These are phyloP conservation scores for Lindgomyces ingoldianus DNA, from an alignment of 495 filamentous ascomycete species.

Conservation along the genomic window DNA sequence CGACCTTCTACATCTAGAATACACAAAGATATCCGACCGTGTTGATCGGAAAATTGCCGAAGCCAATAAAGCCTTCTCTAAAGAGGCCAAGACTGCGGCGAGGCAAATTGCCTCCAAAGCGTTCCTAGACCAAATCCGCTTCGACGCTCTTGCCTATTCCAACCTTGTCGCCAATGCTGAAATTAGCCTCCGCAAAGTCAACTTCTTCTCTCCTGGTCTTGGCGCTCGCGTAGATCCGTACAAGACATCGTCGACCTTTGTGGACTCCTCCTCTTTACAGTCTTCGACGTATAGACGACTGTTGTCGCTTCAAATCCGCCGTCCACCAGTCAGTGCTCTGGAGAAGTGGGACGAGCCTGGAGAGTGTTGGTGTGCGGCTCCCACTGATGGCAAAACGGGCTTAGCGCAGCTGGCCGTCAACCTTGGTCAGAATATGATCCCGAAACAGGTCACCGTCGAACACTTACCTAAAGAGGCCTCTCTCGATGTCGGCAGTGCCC, in stretches of 20 bases:
- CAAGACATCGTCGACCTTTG: constrained; percentile 38
- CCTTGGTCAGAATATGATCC: constrained; percentile 52
- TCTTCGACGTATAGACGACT: background rate
- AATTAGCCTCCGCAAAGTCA: constrained; percentile 33
- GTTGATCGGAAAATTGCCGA: constrained; percentile 8
- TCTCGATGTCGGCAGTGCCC: constrained; percentile 56
- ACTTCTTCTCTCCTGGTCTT: constrained; percentile 43
- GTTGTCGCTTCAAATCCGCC: constrained; percentile 28
- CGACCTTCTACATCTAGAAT: constrained; percentile 43
- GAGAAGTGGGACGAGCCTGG: constrained; percentile 60
- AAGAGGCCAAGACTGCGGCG: constrained; percentile 1
- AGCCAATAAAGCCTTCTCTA: background rate
- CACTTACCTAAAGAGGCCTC: constrained; percentile 58
- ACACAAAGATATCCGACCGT: constrained; percentile 13
- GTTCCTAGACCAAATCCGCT: constrained; percentile 12
- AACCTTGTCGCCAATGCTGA: constrained; percentile 35
- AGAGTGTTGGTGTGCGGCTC: constrained; percentile 67
- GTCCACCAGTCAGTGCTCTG: constrained; percentile 51
- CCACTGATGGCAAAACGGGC: constrained; percentile 27
- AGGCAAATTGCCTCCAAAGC: constrained; percentile 5
- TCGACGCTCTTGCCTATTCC: constrained; percentile 32
- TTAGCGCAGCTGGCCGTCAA: constrained; percentile 52
- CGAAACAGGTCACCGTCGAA: constrained; percentile 61
- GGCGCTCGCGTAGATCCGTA: constrained; percentile 38
- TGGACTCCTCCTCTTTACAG: background rate